A percentile compares a stretch with the other conserved stretches of the same genome.
Conservation (phyloP, 805 yeast species). For the Metschnikowia cerradonensis region DNA sequence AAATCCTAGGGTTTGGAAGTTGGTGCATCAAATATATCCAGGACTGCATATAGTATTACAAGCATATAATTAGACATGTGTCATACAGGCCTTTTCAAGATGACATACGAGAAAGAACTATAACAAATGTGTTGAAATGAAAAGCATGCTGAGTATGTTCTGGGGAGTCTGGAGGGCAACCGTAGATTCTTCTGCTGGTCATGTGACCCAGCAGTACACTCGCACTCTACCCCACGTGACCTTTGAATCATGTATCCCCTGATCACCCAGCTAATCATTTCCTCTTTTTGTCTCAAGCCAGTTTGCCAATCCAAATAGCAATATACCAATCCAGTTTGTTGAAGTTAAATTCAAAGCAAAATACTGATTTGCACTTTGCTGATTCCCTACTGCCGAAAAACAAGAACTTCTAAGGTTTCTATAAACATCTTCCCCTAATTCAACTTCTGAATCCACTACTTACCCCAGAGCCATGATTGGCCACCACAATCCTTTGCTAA, state of each 20-base stretch:
- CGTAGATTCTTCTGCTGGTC: not conserved
- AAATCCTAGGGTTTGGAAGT: not conserved
- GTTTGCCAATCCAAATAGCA: not conserved
- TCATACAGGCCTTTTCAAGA: too few species aligned
- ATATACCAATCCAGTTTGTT: not conserved
- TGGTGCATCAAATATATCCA: not conserved
- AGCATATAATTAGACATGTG: not conserved
- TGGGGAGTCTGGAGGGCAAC: not conserved
- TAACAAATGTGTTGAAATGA: too few species aligned
- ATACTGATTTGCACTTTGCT: not conserved
- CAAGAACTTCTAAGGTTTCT: not conserved
- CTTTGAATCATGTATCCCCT: not conserved
- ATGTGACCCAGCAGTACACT: not conserved
- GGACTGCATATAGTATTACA: not conserved
- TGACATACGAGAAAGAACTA: too few species aligned
- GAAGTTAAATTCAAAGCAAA: not conserved
- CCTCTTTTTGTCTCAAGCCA: not conserved
- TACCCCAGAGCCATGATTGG: not conserved
- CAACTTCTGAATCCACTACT: not conserved
- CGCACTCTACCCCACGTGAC: conserved; percentile 3
- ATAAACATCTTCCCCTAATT: not conserved
- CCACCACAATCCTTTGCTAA: conserved; percentile 1
- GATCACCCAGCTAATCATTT: not conserved
- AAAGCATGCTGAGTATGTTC: not conserved
- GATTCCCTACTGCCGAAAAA: not conserved